Evolutionary conservation across 768 basidiomycete genomes (phyloP), one percentile per base, ranked within the genome.

Genomic region (Russula dissimulans): DNA sequence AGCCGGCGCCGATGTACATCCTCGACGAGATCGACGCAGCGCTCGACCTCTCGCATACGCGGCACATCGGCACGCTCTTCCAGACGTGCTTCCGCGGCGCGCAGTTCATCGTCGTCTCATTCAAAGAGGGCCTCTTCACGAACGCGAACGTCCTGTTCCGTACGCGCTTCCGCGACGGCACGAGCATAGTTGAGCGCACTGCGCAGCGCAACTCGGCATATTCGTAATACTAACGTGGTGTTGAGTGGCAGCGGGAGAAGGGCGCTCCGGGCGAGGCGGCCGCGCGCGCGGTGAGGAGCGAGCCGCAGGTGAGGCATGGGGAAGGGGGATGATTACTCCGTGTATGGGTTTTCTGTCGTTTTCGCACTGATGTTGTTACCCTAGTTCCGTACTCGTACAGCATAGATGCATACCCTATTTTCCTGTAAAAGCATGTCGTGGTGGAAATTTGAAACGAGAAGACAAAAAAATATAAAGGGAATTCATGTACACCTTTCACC

Each of bases 1-100:
- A 97, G 69, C 95, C 95, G 8, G 95, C 95, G 15, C 95, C 94
- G 3, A 94, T 98, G 92, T 98, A 98, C 73, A 98, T 99, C 70
- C 82, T 99, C 9, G 97, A 99, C 74, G 97, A 99, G 74, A 95
- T 99, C 64, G 97, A 98, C 72, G 95, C 97, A 0, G 95, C 95
- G 8, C 81, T 98, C 31, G 97, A 99, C 73, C 76, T 98, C 12
- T 95, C 92, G 32, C 93, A 95, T 66, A 95, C 91, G 1, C 94
- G 97, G 68, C 92, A 99, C 72, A 97, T 99, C 61, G 97, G 95
- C 34, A 91, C 93, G 65, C 82, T 98, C n/a, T 98, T 99, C 83
- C 82, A 89, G 43, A 95, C 88, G 50, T 84, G 97, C 17, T 99
- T 99, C 81, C 95, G 93, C 74, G 95, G 95, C 44, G 89, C 89